A percentile compares a stretch with the other conserved stretches of the same genome.
phyloP scores from a whole-genome alignment of 768 basidiomycete genomes.

The Tulasnella sp. region DNA sequence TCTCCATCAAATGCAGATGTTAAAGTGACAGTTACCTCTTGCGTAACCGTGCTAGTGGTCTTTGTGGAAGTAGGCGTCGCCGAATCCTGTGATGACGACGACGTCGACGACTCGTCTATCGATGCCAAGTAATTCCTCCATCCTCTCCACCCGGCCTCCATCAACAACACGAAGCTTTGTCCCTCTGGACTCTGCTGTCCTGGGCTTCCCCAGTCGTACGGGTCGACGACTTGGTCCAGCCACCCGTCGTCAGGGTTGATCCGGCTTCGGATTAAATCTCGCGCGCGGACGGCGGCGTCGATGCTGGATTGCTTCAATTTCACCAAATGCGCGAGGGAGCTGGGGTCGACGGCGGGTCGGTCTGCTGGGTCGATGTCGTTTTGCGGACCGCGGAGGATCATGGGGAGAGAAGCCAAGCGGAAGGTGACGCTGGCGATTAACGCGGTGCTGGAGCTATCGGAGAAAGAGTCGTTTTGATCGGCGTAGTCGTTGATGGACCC shows the following conservation, averaged over 20 bases:
- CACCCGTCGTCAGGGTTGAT: constrained; percentile 44
- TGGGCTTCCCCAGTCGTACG: constrained; percentile 47
- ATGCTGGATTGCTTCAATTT: neutral
- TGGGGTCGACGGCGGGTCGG: constrained; percentile 11
- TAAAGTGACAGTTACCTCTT: constrained; percentile 8
- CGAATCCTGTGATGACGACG: neutral
- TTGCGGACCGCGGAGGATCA: constrained; percentile 22
- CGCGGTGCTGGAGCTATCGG: constrained; percentile 68
- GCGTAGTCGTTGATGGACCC: constrained; percentile 66
- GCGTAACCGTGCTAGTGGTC: neutral
- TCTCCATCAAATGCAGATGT: neutral
- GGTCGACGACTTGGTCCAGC: constrained; percentile 75
- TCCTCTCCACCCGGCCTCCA: constrained; percentile 16
- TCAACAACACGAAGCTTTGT: constrained; percentile 62
- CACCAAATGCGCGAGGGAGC: neutral
- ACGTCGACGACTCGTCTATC: no score
- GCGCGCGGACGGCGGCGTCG: constrained; percentile 17
- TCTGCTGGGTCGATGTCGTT: constrained; percentile 4
- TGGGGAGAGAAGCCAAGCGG: constrained; percentile 48
- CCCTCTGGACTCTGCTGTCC: constrained; percentile 65
- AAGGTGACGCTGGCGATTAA: constrained; percentile 75
- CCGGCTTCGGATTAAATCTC: constrained; percentile 33
- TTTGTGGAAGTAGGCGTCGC: no score
- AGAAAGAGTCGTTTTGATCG: constrained; percentile 56
- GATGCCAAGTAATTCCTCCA: neutral